Evolutionary conservation across 192 early-diverging fungal genomes (phyloP).

Genomic region (Dissophora ornata): DNA sequence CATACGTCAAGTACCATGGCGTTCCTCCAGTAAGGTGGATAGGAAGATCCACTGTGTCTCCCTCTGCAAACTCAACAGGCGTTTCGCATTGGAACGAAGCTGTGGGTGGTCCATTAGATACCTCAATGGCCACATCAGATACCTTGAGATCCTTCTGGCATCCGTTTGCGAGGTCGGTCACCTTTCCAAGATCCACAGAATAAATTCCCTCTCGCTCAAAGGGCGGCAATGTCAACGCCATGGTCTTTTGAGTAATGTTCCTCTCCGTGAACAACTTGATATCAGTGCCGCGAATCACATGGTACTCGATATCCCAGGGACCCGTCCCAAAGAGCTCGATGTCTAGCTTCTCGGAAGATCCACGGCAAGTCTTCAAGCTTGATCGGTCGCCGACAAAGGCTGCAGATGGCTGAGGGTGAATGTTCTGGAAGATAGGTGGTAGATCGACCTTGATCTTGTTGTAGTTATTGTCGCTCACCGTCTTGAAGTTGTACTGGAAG

Average conservation of each 20-base stretch:
- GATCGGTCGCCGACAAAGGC: constrained; percentile 6
- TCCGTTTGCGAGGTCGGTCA: constrained; percentile 38
- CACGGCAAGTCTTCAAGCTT: constrained; percentile 32
- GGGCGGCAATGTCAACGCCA: constrained; percentile 27
- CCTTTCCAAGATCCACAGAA: constrained; percentile 44
- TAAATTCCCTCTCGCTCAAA: constrained; percentile 43
- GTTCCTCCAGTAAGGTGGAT: constrained; percentile 46
- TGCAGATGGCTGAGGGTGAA: constrained; percentile 47
- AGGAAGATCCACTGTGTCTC: constrained; percentile 23
- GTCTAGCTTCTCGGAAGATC: constrained; percentile 18
- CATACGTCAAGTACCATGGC: constrained; percentile 33
- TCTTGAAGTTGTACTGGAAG: constrained; percentile 38
- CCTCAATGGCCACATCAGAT: constrained; percentile 38
- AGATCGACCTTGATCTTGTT: constrained; percentile 16
- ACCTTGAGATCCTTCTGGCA: constrained; percentile 42
- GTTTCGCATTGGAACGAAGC: constrained; percentile 44
- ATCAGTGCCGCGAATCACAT: constrained; percentile 23
- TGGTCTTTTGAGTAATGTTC: constrained; percentile 21
- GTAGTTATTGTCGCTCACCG: constrained; percentile 50
- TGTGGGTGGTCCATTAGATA: constrained; percentile 42
- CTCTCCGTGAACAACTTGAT: constrained; percentile 20
- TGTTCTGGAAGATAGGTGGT: constrained; percentile 41
- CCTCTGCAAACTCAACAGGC: constrained; percentile 38
- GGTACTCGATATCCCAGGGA: constrained; percentile 50
- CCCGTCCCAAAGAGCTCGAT: constrained; percentile 40